Conservation (phyloP, 306 rosid genomes). For the Gleditsia sinensis region DNA sequence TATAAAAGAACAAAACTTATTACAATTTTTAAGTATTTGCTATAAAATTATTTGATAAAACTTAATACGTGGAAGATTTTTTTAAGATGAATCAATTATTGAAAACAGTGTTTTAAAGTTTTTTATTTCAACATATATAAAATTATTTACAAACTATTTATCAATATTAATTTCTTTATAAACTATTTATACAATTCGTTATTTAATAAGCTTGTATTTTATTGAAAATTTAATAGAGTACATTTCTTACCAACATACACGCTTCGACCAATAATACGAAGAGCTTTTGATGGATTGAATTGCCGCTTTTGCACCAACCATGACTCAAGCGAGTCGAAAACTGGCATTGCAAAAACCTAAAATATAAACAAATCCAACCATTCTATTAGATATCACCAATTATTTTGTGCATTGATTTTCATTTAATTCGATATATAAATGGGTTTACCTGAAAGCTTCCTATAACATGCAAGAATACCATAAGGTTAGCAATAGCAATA, state of each 20-base stretch:
- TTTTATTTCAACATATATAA: too few relatives aligned
- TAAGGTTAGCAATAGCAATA: conserved; percentile 56
- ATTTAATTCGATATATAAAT: neutral
- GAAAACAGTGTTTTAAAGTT: too few relatives aligned
- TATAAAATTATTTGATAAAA: too few relatives aligned
- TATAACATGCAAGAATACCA: conserved; percentile 72
- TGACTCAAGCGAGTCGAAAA: conserved; percentile 61
- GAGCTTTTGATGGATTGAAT: conserved; percentile 37
- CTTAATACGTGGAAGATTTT: too few relatives aligned
- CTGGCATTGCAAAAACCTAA: conserved; percentile 68
- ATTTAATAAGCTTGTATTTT: too few relatives aligned
- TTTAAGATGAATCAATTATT: too few relatives aligned
- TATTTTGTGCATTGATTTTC: neutral
- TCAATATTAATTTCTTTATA: too few relatives aligned
- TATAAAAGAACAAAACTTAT: too few relatives aligned
- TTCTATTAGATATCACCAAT: neutral
- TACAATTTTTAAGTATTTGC: too few relatives aligned
- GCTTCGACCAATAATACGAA: conserved; percentile 48
- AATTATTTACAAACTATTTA: neutral
- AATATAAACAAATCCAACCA: neutral
- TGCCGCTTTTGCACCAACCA: conserved; percentile 36
- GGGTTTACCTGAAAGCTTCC: conserved; percentile 73
- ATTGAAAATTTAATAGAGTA: neutral
- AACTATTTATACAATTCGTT: too few relatives aligned
- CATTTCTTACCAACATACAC: conserved; percentile 51